Conservation (phyloP, 1,139 yeast genomes). For the Magnusiomyces sp. region DNA sequence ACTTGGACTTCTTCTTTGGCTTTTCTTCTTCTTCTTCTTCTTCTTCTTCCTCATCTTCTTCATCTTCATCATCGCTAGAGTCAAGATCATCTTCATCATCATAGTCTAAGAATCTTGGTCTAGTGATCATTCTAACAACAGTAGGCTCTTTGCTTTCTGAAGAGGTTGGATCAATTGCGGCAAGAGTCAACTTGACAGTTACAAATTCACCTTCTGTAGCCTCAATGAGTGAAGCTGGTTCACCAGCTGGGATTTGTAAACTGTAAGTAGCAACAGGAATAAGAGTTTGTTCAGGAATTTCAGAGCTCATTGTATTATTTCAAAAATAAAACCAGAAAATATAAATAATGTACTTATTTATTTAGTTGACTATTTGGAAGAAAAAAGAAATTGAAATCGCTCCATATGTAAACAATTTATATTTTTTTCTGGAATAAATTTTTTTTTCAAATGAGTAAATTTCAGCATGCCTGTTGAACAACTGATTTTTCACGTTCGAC, state of each 20-base stretch:
- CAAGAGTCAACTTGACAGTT: conserved; percentile 85
- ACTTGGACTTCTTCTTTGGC: conserved; percentile 15
- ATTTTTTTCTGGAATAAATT: too few relatives aligned
- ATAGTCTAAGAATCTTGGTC: conserved; percentile 21
- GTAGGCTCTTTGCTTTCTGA: conserved; percentile 43
- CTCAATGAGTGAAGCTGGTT: conserved; percentile 77
- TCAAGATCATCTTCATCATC: conserved; percentile 23
- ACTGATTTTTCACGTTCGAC: too few relatives aligned
- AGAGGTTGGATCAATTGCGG: conserved; percentile 72
- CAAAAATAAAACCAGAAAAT: too few relatives aligned
- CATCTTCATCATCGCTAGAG: conserved; percentile 18
- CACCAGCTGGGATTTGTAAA: conserved; percentile 67
- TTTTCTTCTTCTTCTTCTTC: conserved; percentile 34
- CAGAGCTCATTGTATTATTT: too few relatives aligned
- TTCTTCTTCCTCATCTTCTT: conserved; percentile 31
- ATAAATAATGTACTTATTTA: too few relatives aligned
- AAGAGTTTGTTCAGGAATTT: background rate
- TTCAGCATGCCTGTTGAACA: too few relatives aligned
- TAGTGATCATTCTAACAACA: conserved; percentile 15
- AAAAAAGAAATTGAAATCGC: too few relatives aligned
- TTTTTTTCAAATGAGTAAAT: too few relatives aligned
- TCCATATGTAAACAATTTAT: too few relatives aligned
- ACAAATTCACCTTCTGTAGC: conserved; percentile 46
- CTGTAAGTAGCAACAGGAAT: conserved; percentile 12
- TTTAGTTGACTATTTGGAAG: too few relatives aligned